Conservation (phyloP, 2,329 filamentous ascomycete genomes). For the Ilyonectria mors-panacis region DNA sequence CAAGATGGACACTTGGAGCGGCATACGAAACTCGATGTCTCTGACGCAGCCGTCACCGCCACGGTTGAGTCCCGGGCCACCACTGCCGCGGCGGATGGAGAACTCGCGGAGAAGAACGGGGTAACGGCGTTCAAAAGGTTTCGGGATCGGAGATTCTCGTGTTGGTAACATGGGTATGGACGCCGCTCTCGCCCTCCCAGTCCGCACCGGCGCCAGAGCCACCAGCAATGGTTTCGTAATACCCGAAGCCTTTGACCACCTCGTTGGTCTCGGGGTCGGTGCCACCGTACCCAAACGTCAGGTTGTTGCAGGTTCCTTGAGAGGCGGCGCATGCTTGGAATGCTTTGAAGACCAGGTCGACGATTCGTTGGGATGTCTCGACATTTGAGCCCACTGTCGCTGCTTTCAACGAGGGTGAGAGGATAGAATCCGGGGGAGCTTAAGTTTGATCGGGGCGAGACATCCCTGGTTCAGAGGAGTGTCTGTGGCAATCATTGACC, state of each 20-base stretch:
- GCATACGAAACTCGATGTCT: constrained; percentile 77
- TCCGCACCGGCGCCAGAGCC: constrained; percentile 80
- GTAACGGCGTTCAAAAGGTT: constrained; percentile 84
- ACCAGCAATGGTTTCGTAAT: constrained; percentile 89
- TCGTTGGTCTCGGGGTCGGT: constrained; percentile 46
- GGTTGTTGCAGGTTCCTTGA: constrained; percentile 85
- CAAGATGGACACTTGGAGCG: constrained; percentile 13
- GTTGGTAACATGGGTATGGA: constrained; percentile 90
- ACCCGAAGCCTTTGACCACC: constrained; percentile 76
- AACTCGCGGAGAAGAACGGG: constrained; percentile 78
- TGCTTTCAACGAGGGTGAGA: constrained; percentile 71
- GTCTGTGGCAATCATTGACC: constrained; percentile 83
- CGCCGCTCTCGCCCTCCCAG: constrained; percentile 81
- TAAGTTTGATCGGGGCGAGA: constrained; percentile 80
- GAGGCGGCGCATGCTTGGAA: constrained; percentile 84
- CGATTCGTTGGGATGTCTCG: constrained; percentile 57
- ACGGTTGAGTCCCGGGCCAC: constrained; percentile 70
- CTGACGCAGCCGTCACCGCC: constrained; percentile 81
- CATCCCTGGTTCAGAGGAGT: constrained; percentile 92
- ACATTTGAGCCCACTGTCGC: constrained; percentile 89
- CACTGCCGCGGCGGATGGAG: constrained; percentile 71
- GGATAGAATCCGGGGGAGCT: constrained; percentile 80
- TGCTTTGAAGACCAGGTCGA: constrained; percentile 68
- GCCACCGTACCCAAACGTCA: constrained; percentile 86
- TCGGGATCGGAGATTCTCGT: constrained; percentile 87